These are phyloP conservation scores for Solanum clarkiae DNA, from an alignment of 257 asterid genomes.

Conservation along the genomic window DNA sequence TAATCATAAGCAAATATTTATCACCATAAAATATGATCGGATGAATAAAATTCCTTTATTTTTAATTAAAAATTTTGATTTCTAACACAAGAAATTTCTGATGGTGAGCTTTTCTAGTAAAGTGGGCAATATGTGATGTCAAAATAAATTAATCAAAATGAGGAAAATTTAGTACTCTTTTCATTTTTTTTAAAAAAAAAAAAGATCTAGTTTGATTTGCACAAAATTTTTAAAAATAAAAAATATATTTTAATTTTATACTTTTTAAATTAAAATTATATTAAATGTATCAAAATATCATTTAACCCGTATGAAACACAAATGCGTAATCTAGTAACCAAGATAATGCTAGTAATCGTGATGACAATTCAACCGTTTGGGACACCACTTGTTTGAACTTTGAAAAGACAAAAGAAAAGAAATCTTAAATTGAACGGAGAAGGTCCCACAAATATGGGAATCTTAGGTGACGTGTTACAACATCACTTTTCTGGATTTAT, in stretches of 20 bases:
- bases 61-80: no score
- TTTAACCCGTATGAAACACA: background rate
- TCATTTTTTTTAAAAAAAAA: no score
- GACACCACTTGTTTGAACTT: background rate
- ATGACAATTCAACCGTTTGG: background rate
- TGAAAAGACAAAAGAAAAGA: background rate
- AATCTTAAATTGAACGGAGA: background rate
- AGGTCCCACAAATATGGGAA: background rate
- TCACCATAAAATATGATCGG: background rate
- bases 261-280: no score
- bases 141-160: background rate
- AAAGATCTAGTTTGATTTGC: no score
- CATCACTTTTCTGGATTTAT: background rate
- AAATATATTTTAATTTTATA: no score
- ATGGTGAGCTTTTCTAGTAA: background rate
- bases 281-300: no score
- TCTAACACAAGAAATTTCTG: background rate
- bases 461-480: background rate
- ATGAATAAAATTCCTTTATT: accelerated
- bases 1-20: background rate
- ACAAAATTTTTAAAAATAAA: no score
- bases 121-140: accelerated
- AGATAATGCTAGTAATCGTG: background rate
- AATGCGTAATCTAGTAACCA: background rate
- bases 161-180: no score